Base-by-base conservation (phyloP, 1,139 yeast species). In the Pichia sp. region DNA sequence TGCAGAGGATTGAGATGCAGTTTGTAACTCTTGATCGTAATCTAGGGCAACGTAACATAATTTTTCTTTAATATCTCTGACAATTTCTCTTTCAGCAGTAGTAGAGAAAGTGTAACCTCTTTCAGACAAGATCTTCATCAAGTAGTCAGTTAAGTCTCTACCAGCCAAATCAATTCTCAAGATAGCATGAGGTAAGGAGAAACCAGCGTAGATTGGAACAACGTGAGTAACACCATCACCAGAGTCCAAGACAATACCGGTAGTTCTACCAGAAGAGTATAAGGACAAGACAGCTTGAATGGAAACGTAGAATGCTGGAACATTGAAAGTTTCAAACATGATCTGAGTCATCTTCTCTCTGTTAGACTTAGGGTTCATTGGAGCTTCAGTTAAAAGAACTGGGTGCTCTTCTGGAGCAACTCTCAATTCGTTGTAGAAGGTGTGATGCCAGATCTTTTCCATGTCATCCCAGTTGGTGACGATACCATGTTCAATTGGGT, bases 161-260 rank as follows among this genome's bases (percentile, higher is more conserved):
- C 99, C 99, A 70, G 99, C 99, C 79, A 93, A 84, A 79, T 93
- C 97, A 71, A 93, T 87, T 87, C 99, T 92, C 81, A 89, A 84
- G 73, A 93, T 93, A 75, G 98, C 98, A 78, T 93, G 97, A 71
- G 98, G 97, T 75, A 93, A 82, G 59, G 98, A 89, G 96, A 92
- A 93, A 82, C 99, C 99, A 67, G 97, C 97, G 80, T 93, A 93
- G 74, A 93, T 93, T 76, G 99, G 99, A 64, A 93, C 99, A 77
- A 93, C 97, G 95, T 93, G 99, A 71, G 98, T 90, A 71, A 93
- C 99, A 87, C 99, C 99, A 75, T 93, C 99, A 85, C 99, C 99
- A 64, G 98, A 90, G 80, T 93, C 99, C 75, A 93, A 85, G 65
- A 93, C 99, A 72, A 93, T 92, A 90, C 99, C 99, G 67, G 99